These are phyloP conservation scores for Nemania serpens DNA, from an alignment of 2,329 filamentous ascomycete genomes.

Conservation along the genomic window DNA sequence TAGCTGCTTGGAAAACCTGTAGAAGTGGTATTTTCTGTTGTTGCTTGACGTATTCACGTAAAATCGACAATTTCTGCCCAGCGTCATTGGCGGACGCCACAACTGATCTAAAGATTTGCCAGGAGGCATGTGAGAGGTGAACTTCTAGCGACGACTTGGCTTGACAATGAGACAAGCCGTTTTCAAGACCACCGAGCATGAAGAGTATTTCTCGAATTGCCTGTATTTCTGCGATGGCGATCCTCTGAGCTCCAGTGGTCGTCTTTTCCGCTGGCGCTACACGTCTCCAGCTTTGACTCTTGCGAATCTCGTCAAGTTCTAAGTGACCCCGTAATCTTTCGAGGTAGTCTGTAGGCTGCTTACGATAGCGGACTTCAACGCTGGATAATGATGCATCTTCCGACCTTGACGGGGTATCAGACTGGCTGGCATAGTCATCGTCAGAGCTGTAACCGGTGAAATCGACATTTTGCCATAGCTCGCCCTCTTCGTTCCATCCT, in stretches of 20 bases:
- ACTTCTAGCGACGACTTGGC: slow-evolving; percentile 48
- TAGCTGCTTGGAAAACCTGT: slow-evolving; percentile 71
- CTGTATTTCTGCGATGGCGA: slow-evolving; percentile 70
- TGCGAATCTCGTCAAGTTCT: slow-evolving; percentile 45
- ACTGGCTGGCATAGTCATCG: slow-evolving; percentile 54
- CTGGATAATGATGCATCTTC: slow-evolving; percentile 46
- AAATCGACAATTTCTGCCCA: slow-evolving; percentile 50
- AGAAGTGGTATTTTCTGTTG: slow-evolving; percentile 61
- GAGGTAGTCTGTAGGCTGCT: slow-evolving; percentile 44
- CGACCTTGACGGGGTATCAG: slow-evolving; percentile 42
- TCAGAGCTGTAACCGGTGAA: slow-evolving; percentile 68
- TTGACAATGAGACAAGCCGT: slow-evolving; percentile 66
- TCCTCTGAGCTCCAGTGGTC: slow-evolving; percentile 44
- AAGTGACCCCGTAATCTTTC: slow-evolving; percentile 43
- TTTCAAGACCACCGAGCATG: slow-evolving; percentile 81
- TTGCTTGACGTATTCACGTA: slow-evolving; percentile 51
- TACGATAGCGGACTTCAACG: slow-evolving; percentile 37
- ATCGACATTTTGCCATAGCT: slow-evolving; percentile 73
- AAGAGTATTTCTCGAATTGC: slow-evolving; percentile 78
- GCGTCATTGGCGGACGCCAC: slow-evolving; percentile 53
- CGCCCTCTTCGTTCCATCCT: slow-evolving; percentile 68
- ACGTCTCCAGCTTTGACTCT: slow-evolving; percentile 54
- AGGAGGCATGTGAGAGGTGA: slow-evolving; percentile 54
- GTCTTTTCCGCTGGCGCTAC: slow-evolving; percentile 36
- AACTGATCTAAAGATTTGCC: slow-evolving; percentile 56